Percentiles rank a stretch among this genome's conserved stretches.
Evolutionary conservation across 179 eudicot genomes (phyloP).

Genomic region (Pouteria campechiana): DNA sequence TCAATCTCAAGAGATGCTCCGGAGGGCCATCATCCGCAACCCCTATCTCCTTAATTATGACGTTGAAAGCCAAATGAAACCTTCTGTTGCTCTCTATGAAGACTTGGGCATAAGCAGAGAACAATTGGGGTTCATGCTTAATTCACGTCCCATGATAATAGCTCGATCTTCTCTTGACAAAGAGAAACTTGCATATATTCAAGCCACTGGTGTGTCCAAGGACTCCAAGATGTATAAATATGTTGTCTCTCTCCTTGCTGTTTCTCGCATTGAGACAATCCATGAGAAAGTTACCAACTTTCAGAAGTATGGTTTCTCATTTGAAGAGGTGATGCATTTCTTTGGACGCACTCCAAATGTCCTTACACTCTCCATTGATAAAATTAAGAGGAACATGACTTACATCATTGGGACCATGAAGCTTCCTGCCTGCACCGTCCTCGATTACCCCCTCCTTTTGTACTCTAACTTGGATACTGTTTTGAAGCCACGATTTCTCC

Average conservation of each 20-base stretch:
- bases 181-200: slow-evolving; percentile 56
- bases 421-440: slow-evolving; percentile 27
- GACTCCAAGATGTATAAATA: slow-evolving; percentile 71
- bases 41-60: slow-evolving; percentile 65
- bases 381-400: slow-evolving; percentile 72
- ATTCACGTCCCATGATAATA: slow-evolving; percentile 49
- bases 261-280: slow-evolving; percentile 61
- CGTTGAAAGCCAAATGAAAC: slow-evolving; percentile 27
- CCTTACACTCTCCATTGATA: slow-evolving; percentile 50
- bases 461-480: slow-evolving; percentile 34
- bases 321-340: slow-evolving; percentile 49
- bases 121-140: slow-evolving; percentile 41
- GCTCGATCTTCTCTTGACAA: slow-evolving; percentile 31
- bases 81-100: slow-evolving; percentile 35
- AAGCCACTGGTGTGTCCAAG: slow-evolving; percentile 34
- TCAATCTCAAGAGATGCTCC: slow-evolving; percentile 37
- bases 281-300: slow-evolving; percentile 52
- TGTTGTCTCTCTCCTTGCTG: slow-evolving; percentile 49
- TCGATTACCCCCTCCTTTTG: slow-evolving; percentile 41
- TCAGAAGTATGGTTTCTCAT: slow-evolving; percentile 57
- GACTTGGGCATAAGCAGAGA: slow-evolving; percentile 33
- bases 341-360: slow-evolving; percentile 50
- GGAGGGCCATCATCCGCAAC: slow-evolving; percentile 46
- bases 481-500: slow-evolving; percentile 43
- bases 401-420: slow-evolving; percentile 50